These are phyloP conservation scores for Seiridium unicorne DNA, from an alignment of 2,329 filamentous ascomycete genomes.

Conservation along the genomic window DNA sequence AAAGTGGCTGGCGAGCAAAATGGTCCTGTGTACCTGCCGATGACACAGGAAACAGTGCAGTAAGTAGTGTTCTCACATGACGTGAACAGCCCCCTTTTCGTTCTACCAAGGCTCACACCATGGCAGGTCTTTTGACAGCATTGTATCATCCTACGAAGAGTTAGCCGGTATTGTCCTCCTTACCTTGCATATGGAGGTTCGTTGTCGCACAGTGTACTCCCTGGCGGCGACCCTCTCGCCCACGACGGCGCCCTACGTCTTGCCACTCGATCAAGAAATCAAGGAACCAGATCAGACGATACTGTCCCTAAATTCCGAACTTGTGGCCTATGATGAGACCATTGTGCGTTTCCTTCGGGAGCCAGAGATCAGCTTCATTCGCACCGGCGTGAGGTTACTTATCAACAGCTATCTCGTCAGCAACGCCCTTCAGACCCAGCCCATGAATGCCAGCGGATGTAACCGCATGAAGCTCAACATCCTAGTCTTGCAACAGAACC, in stretches of 20 bases:
- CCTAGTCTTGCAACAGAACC: constrained; percentile 90
- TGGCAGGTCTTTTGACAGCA: constrained; percentile 76
- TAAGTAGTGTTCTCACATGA: constrained; percentile 41
- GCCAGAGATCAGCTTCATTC: constrained; percentile 72
- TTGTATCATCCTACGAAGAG: constrained; percentile 78
- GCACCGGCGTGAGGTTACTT: constrained; percentile 71
- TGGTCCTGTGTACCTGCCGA: constrained; percentile 75
- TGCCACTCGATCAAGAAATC: constrained; percentile 66
- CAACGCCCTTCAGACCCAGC: constrained; percentile 67
- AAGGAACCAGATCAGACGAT: constrained; percentile 77
- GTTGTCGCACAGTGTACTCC: constrained; percentile 81
- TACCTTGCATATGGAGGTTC: constrained; percentile 84
- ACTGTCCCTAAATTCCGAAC: constrained; percentile 76
- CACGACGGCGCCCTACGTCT: constrained; percentile 59
- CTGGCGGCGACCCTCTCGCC: constrained; percentile 63
- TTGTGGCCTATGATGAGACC: constrained; percentile 86
- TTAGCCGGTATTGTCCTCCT: constrained; percentile 77
- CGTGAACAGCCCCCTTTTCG: neutral
- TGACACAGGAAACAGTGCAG: constrained; percentile 81
- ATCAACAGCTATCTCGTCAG: constrained; percentile 78
- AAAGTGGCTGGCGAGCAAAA: constrained; percentile 57
- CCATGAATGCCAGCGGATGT: constrained; percentile 82
- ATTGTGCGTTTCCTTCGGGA: constrained; percentile 70
- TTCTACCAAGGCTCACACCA: neutral
- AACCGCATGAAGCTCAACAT: constrained; percentile 92